Evolutionary conservation across 2,329 filamentous ascomycete genomes (phyloP), one percentile per base, ranked within the genome.

Genomic region (Dactylonectria macrodidyma): DNA sequence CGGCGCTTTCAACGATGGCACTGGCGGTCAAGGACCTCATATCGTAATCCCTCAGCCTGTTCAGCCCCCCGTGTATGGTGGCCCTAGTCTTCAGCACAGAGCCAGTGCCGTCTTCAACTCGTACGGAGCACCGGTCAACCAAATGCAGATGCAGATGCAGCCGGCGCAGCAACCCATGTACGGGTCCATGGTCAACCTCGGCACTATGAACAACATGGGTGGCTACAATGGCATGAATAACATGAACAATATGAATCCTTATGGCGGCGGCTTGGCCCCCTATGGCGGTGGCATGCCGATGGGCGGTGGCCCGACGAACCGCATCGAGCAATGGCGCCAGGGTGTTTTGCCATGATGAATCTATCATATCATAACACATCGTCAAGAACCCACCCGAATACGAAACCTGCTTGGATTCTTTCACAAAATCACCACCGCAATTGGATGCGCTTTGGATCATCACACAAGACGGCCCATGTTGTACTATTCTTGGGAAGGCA

Each of bases 1-100:
- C 22, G 88, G 88, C 3, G 79, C 81, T n/a, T 89, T 86, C 74
- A 89, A 90, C 71, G 86, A 89, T 59, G 86, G 86, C 1, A 77
- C 73, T 14, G 87, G 82, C 5, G 87, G 87, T 3, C 48, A 65
- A 56, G 76, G 72, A 6, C 62, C 66, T 16, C 75, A 75, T 26
- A 75, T 72, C 0, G 70, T 76, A 5, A 68, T 76, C 54, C 78
- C 77, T n/a, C 73, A 74, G 5, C 76, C 73, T 24, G 66, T 77
- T 9, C 75, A 78, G 14, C 73, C 64, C 5, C 77, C 75, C n/a
- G 65, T 72, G 30, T 73, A 76, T n/a, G 68, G 71, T 34, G 67
- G 72, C 16, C 71, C 58, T 56, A 26, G 60, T 19, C 74, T 74
- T 10, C 72, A 72, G 11, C 77, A 78, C 47, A 71, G 76, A 30